These are phyloP conservation scores for Carex kokanica DNA, from an alignment of 176 grass and related monocot species.

Conservation along the genomic window DNA sequence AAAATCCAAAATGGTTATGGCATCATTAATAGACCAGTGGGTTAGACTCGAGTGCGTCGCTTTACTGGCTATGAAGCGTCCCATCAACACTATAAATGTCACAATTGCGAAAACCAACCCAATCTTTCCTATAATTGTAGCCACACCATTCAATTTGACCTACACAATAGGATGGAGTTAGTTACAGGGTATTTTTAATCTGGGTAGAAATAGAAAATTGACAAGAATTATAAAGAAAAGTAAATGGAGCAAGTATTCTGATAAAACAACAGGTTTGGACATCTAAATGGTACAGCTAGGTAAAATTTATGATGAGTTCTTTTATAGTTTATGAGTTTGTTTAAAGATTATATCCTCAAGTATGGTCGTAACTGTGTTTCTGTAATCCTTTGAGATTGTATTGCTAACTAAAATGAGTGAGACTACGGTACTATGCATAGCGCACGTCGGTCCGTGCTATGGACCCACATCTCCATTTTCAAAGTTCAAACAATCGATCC, in stretches of 20 bases:
- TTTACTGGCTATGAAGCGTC: conserved; percentile 54
- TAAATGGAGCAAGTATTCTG: not conserved
- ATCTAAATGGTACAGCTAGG: not conserved
- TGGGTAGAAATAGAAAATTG: not conserved
- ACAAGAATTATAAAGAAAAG: not conserved
- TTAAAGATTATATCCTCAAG: not conserved
- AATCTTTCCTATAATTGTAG: conserved; percentile 97
- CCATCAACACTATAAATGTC: conserved; percentile 77
- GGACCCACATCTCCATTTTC: no score
- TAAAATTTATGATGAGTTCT: not conserved
- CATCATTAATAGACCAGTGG: conserved; percentile 49
- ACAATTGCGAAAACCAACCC: conserved; percentile 69
- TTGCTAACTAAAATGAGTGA: not conserved
- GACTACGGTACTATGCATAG: no score
- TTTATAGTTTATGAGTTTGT: not conserved
- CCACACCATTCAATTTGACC: conserved; percentile 96
- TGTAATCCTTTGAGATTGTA: not conserved
- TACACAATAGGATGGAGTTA: conserved; percentile 10
- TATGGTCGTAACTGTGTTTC: not conserved
- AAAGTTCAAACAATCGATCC: no score
- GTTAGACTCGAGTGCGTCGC: conserved; percentile 31
- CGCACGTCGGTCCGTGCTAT: no score
- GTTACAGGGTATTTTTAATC: not conserved
- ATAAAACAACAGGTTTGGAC: not conserved
- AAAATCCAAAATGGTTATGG: conserved; percentile 71